Conservation (phyloP, 1,284 basidiomycete species). For the Fereydounia khargensis region DNA sequence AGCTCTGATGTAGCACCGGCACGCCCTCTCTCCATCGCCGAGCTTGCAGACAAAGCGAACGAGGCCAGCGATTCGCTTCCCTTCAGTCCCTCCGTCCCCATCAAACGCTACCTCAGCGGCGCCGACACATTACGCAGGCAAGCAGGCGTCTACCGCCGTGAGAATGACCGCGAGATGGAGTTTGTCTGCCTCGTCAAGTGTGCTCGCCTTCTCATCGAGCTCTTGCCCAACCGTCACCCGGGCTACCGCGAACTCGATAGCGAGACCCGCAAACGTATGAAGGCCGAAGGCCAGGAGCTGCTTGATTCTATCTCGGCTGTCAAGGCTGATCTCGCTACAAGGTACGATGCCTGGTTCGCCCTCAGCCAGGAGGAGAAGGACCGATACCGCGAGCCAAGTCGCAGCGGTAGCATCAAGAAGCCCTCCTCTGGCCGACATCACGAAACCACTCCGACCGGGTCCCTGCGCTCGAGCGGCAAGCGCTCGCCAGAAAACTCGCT, state of each 20-base stretch:
- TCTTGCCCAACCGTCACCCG: conserved; percentile 17
- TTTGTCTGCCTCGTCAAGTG: conserved; percentile 23
- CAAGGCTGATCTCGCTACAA: conserved; percentile 7
- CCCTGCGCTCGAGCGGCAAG: too few relatives aligned
- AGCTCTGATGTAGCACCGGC: background rate
- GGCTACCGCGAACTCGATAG: conserved; percentile 6
- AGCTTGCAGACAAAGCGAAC: conserved; percentile 2
- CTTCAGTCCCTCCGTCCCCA: conserved; percentile 3
- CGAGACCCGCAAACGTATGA: conserved; percentile 1
- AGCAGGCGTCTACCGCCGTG: conserved; percentile 6
- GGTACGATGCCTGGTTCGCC: conserved; percentile 3
- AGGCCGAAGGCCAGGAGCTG: conserved; percentile 3
- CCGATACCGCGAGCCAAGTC: background rate
- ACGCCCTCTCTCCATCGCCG: background rate
- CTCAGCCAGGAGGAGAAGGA: conserved; percentile 3
- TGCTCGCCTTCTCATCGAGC: conserved; percentile 22
- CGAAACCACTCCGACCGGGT: too few relatives aligned
- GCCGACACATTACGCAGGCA: conserved; percentile 4
- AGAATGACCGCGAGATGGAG: background rate
- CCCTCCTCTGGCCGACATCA: too few relatives aligned
- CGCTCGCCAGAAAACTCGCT: too few relatives aligned
- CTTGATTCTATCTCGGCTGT: conserved; percentile 2
- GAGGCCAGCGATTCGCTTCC: background rate
- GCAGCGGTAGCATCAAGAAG: too few relatives aligned
- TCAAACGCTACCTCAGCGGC: conserved; percentile 6